Conservation (phyloP, 768 basidiomycete genomes). For the Termitomyces sp. region DNA sequence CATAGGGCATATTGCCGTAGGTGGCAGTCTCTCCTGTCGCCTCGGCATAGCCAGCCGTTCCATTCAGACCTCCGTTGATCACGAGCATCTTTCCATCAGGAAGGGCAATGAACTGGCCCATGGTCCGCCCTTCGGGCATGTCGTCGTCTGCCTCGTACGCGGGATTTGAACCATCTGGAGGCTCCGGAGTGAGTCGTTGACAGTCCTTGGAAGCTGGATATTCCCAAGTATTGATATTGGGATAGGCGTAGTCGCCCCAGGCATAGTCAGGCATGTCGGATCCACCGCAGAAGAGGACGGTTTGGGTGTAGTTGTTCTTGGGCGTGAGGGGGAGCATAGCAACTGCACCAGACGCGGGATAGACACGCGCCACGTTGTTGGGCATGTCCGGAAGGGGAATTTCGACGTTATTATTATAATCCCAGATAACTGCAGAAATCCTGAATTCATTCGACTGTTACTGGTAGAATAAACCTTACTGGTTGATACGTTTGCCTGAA, state of each 20-base stretch:
- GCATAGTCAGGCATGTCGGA: conserved; percentile 65
- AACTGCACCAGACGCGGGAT: conserved; percentile 83
- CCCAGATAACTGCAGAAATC: conserved; percentile 36
- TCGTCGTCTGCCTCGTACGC: conserved; percentile 68
- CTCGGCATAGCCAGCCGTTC: conserved; percentile 71
- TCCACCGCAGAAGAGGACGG: conserved; percentile 89
- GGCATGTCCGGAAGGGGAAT: conserved; percentile 71
- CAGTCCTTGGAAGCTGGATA: conserved; percentile 69
- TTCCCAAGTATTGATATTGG: conserved; percentile 69
- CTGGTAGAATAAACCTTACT: conserved; percentile 38
- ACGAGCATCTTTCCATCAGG: conserved; percentile 73
- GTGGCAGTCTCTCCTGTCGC: conserved; percentile 37
- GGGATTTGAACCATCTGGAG: conserved; percentile 56
- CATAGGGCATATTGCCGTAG: conserved; percentile 52
- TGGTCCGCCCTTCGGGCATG: conserved; percentile 73
- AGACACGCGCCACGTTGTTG: conserved; percentile 68
- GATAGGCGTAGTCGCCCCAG: conserved; percentile 75
- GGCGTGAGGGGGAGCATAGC: conserved; percentile 91
- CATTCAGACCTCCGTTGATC: conserved; percentile 77
- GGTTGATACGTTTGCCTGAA: conserved; percentile 79
- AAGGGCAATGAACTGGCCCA: conserved; percentile 89
- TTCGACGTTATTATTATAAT: conserved; percentile 53
- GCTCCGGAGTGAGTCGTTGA: conserved; percentile 85
- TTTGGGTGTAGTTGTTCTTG: conserved; percentile 81
- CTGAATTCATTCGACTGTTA: neutral